Evolutionary conservation across 75 land plant genomes (phyloP).

Genomic region (Pinus albicaulis): DNA sequence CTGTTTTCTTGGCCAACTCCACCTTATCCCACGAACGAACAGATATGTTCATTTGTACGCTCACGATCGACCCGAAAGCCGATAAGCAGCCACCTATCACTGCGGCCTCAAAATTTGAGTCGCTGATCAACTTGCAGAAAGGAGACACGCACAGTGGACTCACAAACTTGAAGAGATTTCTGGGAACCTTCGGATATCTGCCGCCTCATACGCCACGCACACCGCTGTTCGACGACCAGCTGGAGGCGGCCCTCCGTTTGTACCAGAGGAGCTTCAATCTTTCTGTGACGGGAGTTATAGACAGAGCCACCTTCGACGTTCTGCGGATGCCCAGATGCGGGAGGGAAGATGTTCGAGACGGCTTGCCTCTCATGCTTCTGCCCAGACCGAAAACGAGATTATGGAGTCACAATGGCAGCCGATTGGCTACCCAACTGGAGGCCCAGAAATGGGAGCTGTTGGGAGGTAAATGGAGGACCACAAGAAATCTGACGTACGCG

Average conservation of each 20-base stretch:
- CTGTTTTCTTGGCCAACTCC: too few species aligned
- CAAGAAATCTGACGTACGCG: constrained; percentile 13
- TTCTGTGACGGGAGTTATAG: constrained; percentile 13
- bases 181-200: constrained; percentile 24
- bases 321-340: constrained; percentile 27
- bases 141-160: constrained; percentile 14
- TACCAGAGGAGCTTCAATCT: constrained; percentile 25
- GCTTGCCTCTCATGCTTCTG: constrained; percentile 15
- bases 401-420: background rate
- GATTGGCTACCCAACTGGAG: background rate
- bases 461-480: background rate
- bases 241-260: constrained; percentile 10
- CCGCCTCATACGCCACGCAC: background rate
- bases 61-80: too few species aligned
- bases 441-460: too few species aligned
- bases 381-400: background rate
- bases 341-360: constrained; percentile 21
- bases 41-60: too few species aligned
- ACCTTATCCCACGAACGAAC: too few species aligned
- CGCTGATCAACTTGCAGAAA: background rate
- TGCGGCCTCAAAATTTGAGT: too few species aligned
- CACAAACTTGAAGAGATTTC: constrained; percentile 7
- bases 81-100: too few species aligned
- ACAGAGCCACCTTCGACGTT: constrained; percentile 11
- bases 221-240: constrained; percentile 1